phyloP scores from a whole-genome alignment of 768 basidiomycete genomes.

The Boletus rufocinnamomeus region DNA sequence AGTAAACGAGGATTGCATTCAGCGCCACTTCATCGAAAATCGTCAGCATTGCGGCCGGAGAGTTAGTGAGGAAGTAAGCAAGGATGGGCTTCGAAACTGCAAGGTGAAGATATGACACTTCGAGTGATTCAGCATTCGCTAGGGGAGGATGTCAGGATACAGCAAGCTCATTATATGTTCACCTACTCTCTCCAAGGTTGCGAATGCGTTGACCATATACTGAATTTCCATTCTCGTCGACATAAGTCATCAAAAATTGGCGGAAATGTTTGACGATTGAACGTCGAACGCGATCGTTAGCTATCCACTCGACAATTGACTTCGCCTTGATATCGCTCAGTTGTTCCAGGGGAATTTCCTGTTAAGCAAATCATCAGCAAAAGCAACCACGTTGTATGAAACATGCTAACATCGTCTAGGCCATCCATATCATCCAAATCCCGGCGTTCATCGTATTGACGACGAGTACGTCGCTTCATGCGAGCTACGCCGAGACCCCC shows the following conservation, averaged over 20 bases:
- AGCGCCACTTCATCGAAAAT: conserved; percentile 97
- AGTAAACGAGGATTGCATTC: conserved; percentile 91
- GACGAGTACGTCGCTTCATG: conserved; percentile 80
- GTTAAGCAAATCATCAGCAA: conserved; percentile 20
- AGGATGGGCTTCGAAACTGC: conserved; percentile 91
- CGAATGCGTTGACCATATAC: conserved; percentile 95
- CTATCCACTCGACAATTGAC: conserved; percentile 97
- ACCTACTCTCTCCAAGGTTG: conserved; percentile 89
- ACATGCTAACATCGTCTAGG: conserved; percentile 69
- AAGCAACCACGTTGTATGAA: neutral
- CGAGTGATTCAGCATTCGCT: conserved; percentile 97
- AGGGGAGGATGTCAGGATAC: conserved; percentile 14
- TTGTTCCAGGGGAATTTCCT: conserved; percentile 96
- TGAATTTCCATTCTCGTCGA: conserved; percentile 87
- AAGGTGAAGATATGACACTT: conserved; percentile 96
- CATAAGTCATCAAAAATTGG: conserved; percentile 93
- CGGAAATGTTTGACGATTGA: conserved; percentile 93
- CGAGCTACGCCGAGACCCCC: conserved; percentile 64
- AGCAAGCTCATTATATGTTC: conserved; percentile 2
- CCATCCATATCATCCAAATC: conserved; percentile 92
- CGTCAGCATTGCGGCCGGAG: conserved; percentile 86
- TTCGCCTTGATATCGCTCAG: conserved; percentile 97
- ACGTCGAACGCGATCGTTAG: conserved; percentile 85
- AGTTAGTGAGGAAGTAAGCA: conserved; percentile 96
- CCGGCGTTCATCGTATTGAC: conserved; percentile 91